phyloP scores from a whole-genome alignment of 306 rosid species.

The Inga laurina region DNA sequence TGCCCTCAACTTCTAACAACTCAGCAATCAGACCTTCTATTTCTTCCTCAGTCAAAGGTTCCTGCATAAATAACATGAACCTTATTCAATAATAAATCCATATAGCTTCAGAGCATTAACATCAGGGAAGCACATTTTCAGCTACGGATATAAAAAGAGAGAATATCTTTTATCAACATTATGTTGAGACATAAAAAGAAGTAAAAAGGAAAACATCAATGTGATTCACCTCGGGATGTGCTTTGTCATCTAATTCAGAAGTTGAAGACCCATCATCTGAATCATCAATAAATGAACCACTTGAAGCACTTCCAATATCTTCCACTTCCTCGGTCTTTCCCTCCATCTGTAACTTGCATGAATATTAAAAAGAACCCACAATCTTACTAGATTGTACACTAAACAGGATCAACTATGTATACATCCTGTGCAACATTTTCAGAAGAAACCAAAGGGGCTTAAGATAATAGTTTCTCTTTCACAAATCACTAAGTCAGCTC shows the following conservation, averaged over 20 bases:
- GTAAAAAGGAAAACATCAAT: neutral
- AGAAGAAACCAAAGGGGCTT: neutral
- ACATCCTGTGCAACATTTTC: constrained; percentile 1
- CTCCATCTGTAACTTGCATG: constrained; percentile 55
- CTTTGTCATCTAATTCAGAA: constrained; percentile 59
- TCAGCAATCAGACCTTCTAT: constrained; percentile 78
- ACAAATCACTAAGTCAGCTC: neutral
- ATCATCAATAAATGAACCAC: constrained; percentile 63
- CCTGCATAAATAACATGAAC: constrained; percentile 59
- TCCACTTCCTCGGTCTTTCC: constrained; percentile 58
- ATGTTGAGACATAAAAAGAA: neutral
- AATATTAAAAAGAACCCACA: constrained; percentile 12
- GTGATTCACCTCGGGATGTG: constrained; percentile 59
- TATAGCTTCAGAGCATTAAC: neutral
- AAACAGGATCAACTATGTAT: neutral
- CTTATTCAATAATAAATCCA: neutral
- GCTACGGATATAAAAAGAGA: neutral
- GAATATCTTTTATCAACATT: constrained; percentile 2
- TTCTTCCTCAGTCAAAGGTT: constrained; percentile 77
- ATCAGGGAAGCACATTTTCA: constrained; percentile 14
- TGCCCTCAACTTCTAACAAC: constrained; percentile 90
- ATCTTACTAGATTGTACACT: constrained; percentile 7
- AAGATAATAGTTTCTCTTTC: constrained; percentile 9
- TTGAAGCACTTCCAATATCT: constrained; percentile 59
- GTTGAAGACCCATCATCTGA: constrained; percentile 65